Conservation (phyloP, 2,329 filamentous ascomycete species). For the Alternaria ventricosa region DNA sequence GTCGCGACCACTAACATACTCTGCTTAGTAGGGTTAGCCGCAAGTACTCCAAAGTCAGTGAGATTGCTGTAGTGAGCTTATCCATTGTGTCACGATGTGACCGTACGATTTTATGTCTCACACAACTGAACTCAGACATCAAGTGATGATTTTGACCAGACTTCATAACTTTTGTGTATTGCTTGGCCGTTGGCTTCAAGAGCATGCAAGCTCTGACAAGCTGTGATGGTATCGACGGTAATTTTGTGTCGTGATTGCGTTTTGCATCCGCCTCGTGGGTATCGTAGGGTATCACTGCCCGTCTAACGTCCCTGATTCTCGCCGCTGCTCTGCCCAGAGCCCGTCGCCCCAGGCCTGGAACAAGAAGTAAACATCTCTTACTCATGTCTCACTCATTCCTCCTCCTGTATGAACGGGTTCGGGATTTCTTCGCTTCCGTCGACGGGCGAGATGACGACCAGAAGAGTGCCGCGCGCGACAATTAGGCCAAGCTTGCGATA, state of each 20-base stretch:
- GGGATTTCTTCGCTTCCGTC: conserved; percentile 96
- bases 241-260: background rate
- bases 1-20: background rate
- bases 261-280: conserved; percentile 6
- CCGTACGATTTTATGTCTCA: background rate
- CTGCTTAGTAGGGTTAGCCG: background rate
- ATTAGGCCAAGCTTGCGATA: conserved; percentile 83
- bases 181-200: background rate
- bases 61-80: background rate
- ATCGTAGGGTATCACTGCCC: conserved; percentile 1
- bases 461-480: conserved; percentile 86
- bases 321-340: background rate
- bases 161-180: background rate
- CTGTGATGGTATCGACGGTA: background rate
- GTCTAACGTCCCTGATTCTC: background rate
- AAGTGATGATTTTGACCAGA: background rate
- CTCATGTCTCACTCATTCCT: conserved; percentile 45
- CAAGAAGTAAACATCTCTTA: background rate
- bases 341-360: background rate
- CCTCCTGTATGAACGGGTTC: conserved; percentile 84
- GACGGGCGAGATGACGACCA: conserved; percentile 89
- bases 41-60: background rate
- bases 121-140: background rate
- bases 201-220: background rate
- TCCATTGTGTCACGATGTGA: background rate